Evolutionary conservation across 495 filamentous ascomycete genomes (phyloP), one percentile per base, ranked within the genome.

Genomic region (Lasiosphaeria ovina): DNA sequence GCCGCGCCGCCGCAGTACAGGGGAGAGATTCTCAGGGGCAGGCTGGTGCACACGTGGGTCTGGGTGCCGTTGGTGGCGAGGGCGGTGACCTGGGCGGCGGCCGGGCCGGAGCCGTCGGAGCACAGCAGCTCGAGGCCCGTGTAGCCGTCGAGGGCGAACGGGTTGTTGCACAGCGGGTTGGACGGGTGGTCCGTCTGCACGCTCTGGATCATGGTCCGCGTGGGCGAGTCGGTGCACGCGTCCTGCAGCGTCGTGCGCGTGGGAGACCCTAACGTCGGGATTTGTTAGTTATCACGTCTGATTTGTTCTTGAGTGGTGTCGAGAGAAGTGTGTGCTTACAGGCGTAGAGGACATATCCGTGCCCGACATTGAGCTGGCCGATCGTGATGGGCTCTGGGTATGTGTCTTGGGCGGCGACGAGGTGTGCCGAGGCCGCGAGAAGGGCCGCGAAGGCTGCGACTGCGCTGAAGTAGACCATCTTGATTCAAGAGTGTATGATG

Each of bases 311-410:
- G 4, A 11, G 10, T 0, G 24, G 3, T 17, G 7, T 3, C 38
- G 14, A 4, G 7, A 44, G 0, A 17, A 17, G n/a, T 35, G 9
- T 31, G 9, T 35, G 2, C 55, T 33, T 57, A 57, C 55, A 57
- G 40, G 38, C 55, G 17, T 14, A n/a, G 16, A 57, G 44, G 11
- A 57, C 11, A 38, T 57, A 38, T 0, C 55, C 55, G 38, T 57
- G 55, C 24, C 31, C 31, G 35, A 57, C 17, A 17, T 31, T 12
- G 10, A 48, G 31, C 14, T 31, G 55, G 33, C 55, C 55, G 55
- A 57, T 57, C 17, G 55, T 57, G 55, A 57, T 57, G 40, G 55
- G 55, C 11, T 57, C 55, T 4, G 55, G 55, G 42, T 57, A 53
- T 12, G 7, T 34, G 51, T 32, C 34, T 34, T 36, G 33, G 33